Percentiles rank a stretch among this genome's conserved stretches.
phyloP scores from a whole-genome alignment of 2,329 filamentous ascomycete species.

The Penicillium occitanis region DNA sequence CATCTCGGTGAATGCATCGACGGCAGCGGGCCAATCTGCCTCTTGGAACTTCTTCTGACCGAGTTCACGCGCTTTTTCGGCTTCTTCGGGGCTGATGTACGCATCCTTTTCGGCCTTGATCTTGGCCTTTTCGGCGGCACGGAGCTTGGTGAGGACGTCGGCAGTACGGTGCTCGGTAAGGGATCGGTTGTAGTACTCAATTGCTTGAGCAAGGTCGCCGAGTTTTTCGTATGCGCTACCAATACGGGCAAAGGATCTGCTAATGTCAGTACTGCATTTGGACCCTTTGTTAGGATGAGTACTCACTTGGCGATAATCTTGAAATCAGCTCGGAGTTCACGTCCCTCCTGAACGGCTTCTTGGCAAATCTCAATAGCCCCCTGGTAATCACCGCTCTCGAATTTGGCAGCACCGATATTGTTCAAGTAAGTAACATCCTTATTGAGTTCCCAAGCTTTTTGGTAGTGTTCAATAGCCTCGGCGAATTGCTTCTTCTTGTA shows the following conservation, averaged over 20 bases:
- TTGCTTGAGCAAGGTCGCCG: constrained; percentile 73
- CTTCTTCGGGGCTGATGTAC: constrained; percentile 87
- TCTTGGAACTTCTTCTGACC: constrained; percentile 98
- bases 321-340: constrained; percentile 89
- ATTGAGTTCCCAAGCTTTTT: constrained; percentile 87
- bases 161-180: constrained; percentile 96
- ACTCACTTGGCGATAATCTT: constrained; percentile 89
- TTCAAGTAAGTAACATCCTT: constrained; percentile 98
- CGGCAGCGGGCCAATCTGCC: constrained; percentile 89
- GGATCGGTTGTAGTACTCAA: constrained; percentile 89
- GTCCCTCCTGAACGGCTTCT: constrained; percentile 85
- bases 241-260: constrained; percentile 82
- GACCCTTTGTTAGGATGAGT: not conserved
- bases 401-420: constrained; percentile 90
- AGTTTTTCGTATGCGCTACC: constrained; percentile 90
- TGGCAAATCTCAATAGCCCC: constrained; percentile 83
- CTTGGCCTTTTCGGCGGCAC: constrained; percentile 84
- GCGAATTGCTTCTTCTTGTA: constrained; percentile 99
- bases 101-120: constrained; percentile 70
- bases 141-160: constrained; percentile 89
- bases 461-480: constrained; percentile 89
- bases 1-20: constrained; percentile 95
- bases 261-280: not conserved
- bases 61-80: constrained; percentile 90
- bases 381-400: constrained; percentile 93